Evolutionary conservation across 305 asterid species (phyloP).

Genomic region (Fraxinus xanthoxyloides): DNA sequence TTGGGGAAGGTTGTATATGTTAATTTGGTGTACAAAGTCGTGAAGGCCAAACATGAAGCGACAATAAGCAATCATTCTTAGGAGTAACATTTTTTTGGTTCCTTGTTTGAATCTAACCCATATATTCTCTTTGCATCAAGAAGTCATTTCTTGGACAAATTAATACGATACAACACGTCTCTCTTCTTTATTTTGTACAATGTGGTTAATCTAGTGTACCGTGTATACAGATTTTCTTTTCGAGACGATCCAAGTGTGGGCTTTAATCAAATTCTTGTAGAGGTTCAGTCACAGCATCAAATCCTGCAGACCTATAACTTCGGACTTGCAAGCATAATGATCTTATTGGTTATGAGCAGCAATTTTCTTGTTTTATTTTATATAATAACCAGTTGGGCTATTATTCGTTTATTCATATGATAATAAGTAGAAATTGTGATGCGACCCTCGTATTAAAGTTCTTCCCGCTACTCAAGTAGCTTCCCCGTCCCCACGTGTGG

Average conservation of each 20-base stretch:
- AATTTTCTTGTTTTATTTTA: not conserved
- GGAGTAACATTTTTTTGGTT: not conserved
- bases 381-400: not conserved
- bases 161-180: not conserved
- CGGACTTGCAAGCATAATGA: not conserved
- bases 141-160: not conserved
- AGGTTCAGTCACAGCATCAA: not conserved
- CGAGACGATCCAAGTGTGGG: not conserved
- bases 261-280: not conserved
- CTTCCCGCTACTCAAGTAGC: not conserved
- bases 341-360: not conserved
- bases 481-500: not conserved
- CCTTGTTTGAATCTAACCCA: not conserved
- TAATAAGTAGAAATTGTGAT: not conserved
- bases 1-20: not conserved
- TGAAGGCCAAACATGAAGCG: not conserved
- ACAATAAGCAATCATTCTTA: not conserved
- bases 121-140: not conserved
- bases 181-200: not conserved
- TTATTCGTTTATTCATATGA: not conserved
- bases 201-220: not conserved
- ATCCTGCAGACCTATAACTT: not conserved
- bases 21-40: not conserved
- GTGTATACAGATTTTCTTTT: not conserved
- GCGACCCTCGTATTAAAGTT: not conserved